A percentile compares a stretch with the other conserved stretches of the same genome.
Conservation (phyloP, 495 filamentous ascomycete species). For the Lasiosphaeriaceae sp. region DNA sequence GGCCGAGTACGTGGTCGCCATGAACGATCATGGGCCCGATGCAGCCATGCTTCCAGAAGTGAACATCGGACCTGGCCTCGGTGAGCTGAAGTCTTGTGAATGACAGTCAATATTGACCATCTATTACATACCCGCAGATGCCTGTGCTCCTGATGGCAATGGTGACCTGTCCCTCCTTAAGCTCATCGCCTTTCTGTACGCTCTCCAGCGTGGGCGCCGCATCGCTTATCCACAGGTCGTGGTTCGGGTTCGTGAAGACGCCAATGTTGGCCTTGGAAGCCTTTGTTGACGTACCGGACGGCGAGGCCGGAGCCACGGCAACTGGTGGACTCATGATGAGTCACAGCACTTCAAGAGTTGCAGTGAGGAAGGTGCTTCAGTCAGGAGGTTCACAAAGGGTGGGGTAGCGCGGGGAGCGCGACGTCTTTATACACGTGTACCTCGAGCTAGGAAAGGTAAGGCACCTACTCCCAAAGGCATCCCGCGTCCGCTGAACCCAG, state of each 20-base stretch:
- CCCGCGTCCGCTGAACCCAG: no score
- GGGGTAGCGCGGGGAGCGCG: slow-evolving; percentile 2
- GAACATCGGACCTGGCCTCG: slow-evolving; percentile 71
- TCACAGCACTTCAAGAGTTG: background rate
- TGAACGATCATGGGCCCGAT: slow-evolving; percentile 93
- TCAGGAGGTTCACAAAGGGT: background rate
- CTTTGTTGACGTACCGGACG: slow-evolving; percentile 12
- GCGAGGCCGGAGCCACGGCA: background rate
- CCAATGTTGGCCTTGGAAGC: slow-evolving; percentile 79
- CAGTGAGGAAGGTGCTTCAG: background rate
- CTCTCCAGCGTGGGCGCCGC: slow-evolving; percentile 71
- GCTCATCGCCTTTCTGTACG: slow-evolving; percentile 61
- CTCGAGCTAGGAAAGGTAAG: no score
- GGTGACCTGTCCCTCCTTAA: slow-evolving; percentile 79
- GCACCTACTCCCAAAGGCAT: no score
- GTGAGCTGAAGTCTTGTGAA: slow-evolving; percentile 11
- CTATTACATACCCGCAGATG: slow-evolving; percentile 72
- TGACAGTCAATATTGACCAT: slow-evolving; percentile 15
- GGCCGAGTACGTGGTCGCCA: slow-evolving; percentile 83
- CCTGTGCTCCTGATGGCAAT: slow-evolving; percentile 84
- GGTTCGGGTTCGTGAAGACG: slow-evolving; percentile 88
- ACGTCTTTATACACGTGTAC: slow-evolving; percentile 7
- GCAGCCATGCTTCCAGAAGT: slow-evolving; percentile 92
- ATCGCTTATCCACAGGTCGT: slow-evolving; percentile 86
- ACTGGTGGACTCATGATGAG: slow-evolving; percentile 8